Percentiles rank a stretch among this genome's conserved stretches.
Conservation (phyloP, 352 stramenopile species). For the Pythium guiyangense region DNA sequence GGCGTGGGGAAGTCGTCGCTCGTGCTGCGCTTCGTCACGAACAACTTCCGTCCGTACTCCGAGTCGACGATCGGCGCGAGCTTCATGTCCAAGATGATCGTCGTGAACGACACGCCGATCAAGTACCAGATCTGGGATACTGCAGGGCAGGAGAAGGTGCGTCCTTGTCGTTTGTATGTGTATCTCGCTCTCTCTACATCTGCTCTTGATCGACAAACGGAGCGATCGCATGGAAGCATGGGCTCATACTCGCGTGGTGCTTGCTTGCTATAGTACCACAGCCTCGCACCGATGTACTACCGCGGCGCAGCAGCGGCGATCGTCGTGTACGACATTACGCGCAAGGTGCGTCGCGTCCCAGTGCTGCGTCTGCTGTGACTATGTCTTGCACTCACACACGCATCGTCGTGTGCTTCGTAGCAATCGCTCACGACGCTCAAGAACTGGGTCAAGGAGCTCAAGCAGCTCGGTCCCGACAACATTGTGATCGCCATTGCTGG, state of each 20-base stretch:
- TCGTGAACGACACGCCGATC: conserved; percentile 89
- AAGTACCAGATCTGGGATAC: conserved; percentile 99
- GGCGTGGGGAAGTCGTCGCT: conserved; percentile 96
- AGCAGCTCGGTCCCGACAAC: conserved; percentile 89
- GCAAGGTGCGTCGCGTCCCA: conserved; percentile 51
- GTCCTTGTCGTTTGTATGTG: neutral
- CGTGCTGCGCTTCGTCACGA: conserved; percentile 95
- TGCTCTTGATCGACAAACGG: neutral
- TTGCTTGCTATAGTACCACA: conserved; percentile 81
- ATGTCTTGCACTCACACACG: neutral
- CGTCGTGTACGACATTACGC: conserved; percentile 98
- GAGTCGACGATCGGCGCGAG: conserved; percentile 97
- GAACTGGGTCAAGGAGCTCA: conserved; percentile 94
- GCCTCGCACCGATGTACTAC: conserved; percentile 98
- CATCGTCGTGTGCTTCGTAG: conserved; percentile 19
- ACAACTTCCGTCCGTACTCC: conserved; percentile 95
- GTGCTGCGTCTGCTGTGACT: neutral
- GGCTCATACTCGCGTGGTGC: neutral
- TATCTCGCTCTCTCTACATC: neutral
- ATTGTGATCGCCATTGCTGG: conserved; percentile 95
- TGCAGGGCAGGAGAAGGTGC: conserved; percentile 92
- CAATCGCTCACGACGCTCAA: conserved; percentile 92
- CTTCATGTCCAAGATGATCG: conserved; percentile 97
- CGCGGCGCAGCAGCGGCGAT: conserved; percentile 95
- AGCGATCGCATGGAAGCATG: conserved; percentile 1